Conservation (phyloP, 768 basidiomycete genomes). For the Phylloporus rhodoxanthus region DNA sequence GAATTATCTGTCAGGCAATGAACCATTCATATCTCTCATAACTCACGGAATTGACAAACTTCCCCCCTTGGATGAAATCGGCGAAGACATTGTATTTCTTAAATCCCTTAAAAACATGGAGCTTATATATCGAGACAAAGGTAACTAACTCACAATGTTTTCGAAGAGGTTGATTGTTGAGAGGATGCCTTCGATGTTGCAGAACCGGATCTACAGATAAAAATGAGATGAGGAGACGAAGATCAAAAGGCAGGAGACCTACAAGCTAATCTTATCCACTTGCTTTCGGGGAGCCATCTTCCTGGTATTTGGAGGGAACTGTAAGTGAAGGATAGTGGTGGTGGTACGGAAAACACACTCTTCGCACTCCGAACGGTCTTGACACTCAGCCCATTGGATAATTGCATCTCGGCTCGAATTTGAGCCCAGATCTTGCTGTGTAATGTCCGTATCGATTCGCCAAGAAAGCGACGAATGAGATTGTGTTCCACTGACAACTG, state of each 20-base stretch:
- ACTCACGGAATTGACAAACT: neutral
- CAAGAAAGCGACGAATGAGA: neutral
- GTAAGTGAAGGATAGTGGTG: neutral
- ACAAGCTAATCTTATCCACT: neutral
- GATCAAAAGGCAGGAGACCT: neutral
- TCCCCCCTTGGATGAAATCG: neutral
- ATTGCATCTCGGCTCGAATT: neutral
- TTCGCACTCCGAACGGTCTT: neutral
- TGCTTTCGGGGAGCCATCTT: neutral
- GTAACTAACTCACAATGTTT: neutral
- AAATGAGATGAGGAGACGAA: neutral
- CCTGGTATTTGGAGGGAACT: neutral
- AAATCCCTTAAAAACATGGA: neutral
- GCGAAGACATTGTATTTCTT: neutral
- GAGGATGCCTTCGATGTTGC: neutral
- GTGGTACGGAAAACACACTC: neutral
- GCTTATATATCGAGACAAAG: neutral
- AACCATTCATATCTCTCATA: too few species aligned
- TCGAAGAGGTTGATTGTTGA: neutral
- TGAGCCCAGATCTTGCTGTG: neutral
- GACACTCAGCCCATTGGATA: conserved; percentile 1
- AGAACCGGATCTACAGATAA: neutral
- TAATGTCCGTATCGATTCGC: conserved; percentile 6
- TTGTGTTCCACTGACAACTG: neutral
- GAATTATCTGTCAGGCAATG: neutral